Percentiles rank a stretch among this genome's conserved stretches.
Conservation (phyloP, 2,329 filamentous ascomycete species). For the Sclerotinia sclerotiorum region DNA sequence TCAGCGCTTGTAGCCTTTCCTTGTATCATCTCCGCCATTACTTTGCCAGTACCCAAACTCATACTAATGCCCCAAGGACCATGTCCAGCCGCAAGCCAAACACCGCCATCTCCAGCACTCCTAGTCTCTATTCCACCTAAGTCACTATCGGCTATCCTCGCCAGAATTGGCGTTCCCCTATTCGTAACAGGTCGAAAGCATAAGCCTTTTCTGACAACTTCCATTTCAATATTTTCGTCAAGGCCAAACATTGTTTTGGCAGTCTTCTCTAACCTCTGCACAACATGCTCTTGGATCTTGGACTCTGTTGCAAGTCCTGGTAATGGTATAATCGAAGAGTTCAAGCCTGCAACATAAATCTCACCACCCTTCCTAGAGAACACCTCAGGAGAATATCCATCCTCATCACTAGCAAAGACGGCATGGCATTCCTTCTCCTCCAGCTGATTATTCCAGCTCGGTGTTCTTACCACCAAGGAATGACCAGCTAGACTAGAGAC, state of each 20-base stretch:
- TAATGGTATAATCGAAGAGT: slow-evolving; percentile 59
- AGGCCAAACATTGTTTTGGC: slow-evolving; percentile 50
- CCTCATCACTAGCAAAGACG: slow-evolving; percentile 54
- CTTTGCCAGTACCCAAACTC: slow-evolving; percentile 66
- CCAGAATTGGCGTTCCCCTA: slow-evolving; percentile 63
- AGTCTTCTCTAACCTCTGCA: slow-evolving; percentile 51
- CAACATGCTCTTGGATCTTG: slow-evolving; percentile 47
- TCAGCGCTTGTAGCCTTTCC: slow-evolving; percentile 59
- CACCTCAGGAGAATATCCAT: slow-evolving; percentile 66
- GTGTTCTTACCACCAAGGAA: slow-evolving; percentile 65
- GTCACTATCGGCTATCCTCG: slow-evolving; percentile 54
- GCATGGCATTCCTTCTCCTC: slow-evolving; percentile 59
- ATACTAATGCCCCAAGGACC: slow-evolving; percentile 72
- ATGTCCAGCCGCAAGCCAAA: slow-evolving; percentile 71
- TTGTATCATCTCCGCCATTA: slow-evolving; percentile 69
- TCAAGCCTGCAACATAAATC: slow-evolving; percentile 73
- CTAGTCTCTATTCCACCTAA: slow-evolving; percentile 51
- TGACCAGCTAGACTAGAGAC: slow-evolving; percentile 67
- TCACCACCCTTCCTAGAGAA: slow-evolving; percentile 66
- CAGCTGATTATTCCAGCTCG: slow-evolving; percentile 49
- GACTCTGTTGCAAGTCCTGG: slow-evolving; percentile 56
- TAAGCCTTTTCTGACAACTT: slow-evolving; percentile 63
- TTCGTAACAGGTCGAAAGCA: slow-evolving; percentile 73
- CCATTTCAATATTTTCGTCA: slow-evolving; percentile 51
- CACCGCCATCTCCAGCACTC: slow-evolving; percentile 53